Evolutionary conservation across 1,284 basidiomycete species (phyloP).

Genomic region (Peniophora sp.): DNA sequence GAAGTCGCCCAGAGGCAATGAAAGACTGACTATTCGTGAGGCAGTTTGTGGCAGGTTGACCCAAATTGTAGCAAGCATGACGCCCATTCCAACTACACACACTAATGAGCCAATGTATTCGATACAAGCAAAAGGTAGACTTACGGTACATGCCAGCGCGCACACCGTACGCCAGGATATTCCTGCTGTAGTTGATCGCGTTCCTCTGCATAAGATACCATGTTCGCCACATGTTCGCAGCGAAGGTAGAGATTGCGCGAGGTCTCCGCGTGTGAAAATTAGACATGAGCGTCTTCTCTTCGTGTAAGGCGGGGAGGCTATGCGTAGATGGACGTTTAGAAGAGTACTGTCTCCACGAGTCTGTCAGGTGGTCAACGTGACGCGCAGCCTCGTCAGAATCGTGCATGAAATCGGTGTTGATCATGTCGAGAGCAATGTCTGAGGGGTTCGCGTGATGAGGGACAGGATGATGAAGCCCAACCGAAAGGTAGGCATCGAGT

Average conservation of each 20-base stretch:
- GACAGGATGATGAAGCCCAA: slow-evolving; percentile 23
- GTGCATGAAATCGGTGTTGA: slow-evolving; percentile 23
- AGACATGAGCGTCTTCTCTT: neutral
- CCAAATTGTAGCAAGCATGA: slow-evolving; percentile 56
- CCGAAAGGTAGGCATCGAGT: slow-evolving; percentile 35
- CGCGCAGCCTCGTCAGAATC: slow-evolving; percentile 23
- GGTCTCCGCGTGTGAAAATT: neutral
- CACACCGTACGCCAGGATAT: slow-evolving; percentile 57
- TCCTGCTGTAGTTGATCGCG: slow-evolving; percentile 26
- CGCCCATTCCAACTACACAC: slow-evolving; percentile 33
- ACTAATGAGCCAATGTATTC: neutral
- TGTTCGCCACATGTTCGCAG: slow-evolving; percentile 5
- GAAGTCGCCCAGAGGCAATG: neutral
- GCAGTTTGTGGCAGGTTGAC: slow-evolving; percentile 34
- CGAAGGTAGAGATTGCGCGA: neutral
- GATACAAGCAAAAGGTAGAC: slow-evolving; percentile 1
- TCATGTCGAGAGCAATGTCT: slow-evolving; percentile 39
- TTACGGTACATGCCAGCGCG: slow-evolving; percentile 49
- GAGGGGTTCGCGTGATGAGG: slow-evolving; percentile 38
- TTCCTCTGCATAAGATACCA: slow-evolving; percentile 15
- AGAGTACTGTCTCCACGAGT: slow-evolving; percentile 10
- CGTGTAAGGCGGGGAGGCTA: neutral
- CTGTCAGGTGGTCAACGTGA: slow-evolving; percentile 8
- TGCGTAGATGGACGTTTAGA: neutral
- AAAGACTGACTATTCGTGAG: slow-evolving; percentile 20